Evolutionary conservation across 345 rosid species (phyloP).

Genomic region (Leavenworthia alabamica): DNA sequence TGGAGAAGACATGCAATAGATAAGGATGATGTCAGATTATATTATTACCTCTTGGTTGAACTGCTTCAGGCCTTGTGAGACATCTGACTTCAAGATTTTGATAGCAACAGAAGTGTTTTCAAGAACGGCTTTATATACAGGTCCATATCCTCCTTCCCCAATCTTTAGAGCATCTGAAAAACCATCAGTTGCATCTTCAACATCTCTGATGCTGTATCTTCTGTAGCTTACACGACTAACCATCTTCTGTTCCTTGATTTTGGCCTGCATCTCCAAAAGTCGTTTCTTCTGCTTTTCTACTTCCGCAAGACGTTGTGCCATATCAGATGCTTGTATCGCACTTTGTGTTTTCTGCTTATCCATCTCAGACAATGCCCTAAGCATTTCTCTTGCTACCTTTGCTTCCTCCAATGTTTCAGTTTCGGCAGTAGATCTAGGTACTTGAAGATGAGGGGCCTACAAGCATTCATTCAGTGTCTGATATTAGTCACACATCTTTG

Average conservation of each 20-base stretch:
- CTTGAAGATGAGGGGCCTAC: conserved; percentile 40
- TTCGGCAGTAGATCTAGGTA: conserved; percentile 29
- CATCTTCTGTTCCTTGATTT: conserved; percentile 32
- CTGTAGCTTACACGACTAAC: conserved; percentile 28
- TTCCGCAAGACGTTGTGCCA: conserved; percentile 36
- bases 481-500: conserved; percentile 15
- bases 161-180: conserved; percentile 32
- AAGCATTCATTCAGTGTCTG: conserved; percentile 14
- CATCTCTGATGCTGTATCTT: conserved; percentile 51
- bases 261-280: conserved; percentile 40
- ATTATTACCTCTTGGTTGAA: conserved; percentile 66
- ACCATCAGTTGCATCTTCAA: conserved; percentile 56
- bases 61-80: conserved; percentile 66
- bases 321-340: conserved; percentile 37
- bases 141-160: conserved; percentile 92
- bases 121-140: conserved; percentile 54
- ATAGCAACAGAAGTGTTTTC: conserved; percentile 60
- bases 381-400: conserved; percentile 35
- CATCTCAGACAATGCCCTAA: conserved; percentile 36
- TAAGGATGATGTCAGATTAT: neutral
- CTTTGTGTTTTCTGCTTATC: conserved; percentile 40
- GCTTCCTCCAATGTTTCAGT: conserved; percentile 35
- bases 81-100: conserved; percentile 49
- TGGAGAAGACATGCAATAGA: neutral
- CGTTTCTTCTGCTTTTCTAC: conserved; percentile 44